Evolutionary conservation across 2,329 filamentous ascomycete genomes (phyloP), one percentile per base, ranked within the genome.

Genomic region (Aspergillus sergii): DNA sequence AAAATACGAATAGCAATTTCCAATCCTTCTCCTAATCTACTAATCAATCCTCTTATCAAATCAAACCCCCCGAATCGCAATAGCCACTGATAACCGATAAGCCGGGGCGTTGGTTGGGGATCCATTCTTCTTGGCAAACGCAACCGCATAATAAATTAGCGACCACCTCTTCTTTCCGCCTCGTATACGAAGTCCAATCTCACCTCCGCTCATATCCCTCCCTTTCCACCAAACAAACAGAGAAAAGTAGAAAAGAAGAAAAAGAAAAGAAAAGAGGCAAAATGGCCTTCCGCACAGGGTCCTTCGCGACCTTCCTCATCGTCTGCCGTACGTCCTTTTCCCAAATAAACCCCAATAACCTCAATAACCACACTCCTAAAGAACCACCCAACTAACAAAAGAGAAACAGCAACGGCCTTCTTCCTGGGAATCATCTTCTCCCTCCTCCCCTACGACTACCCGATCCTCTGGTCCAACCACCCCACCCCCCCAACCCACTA

Each of bases 361-460:
- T 2, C 58, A 50, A 36, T 46, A 23, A 45, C 39, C 60, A 7
- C 26, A 28, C 32, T 5, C 58, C 48, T 58, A 34, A 26, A 39
- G 50, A 55, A 61, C 7, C 45, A n/a, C 36, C 36, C 3, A 8
- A 61, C 61, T 64, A 66, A 59, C 57, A 61, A 48, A 34, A n/a
- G 56, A 58, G 28, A 9, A 21, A 43, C 72, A 94, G 91, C 91
- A 68, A 93, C 91, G 69, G 97, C 92, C 80, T 99, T 99, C 87
- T 97, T 98, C 87, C 91, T 99, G 68, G 95, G 95, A 72, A 93
- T 98, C 79, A 90, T 99, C 80, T 99, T 98, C 86, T 93, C 93
- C 72, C 89, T 90, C 67, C 96, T 98, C 80, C 94, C 95, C 65
- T 99, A 98, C 84, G 95, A 82, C 75, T 82, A 82, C 69, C 80